phyloP scores from a whole-genome alignment of 1,139 yeast species.

The Pichia sp. region DNA sequence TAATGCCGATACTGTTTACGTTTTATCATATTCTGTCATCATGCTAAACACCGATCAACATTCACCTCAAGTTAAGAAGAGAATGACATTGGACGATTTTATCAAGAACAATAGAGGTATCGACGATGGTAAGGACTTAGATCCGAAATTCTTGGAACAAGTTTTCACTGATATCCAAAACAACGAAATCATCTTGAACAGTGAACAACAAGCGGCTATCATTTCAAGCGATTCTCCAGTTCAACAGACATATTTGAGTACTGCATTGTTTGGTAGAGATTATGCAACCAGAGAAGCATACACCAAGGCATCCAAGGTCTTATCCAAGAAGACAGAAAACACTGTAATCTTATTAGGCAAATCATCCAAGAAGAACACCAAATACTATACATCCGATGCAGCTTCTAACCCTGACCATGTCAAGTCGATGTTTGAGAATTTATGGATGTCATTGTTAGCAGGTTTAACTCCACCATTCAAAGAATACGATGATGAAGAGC shows the following conservation, averaged over 20 bases:
- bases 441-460: slow-evolving; percentile 97
- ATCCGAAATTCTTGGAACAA: slow-evolving; percentile 64
- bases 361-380: slow-evolving; percentile 35
- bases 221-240: slow-evolving; percentile 48
- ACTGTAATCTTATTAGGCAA: slow-evolving; percentile 72
- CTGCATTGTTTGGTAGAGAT: slow-evolving; percentile 72
- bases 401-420: slow-evolving; percentile 82
- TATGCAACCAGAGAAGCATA: slow-evolving; percentile 75
- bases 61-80: slow-evolving; percentile 76
- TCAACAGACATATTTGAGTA: slow-evolving; percentile 45
- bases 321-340: slow-evolving; percentile 86
- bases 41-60: slow-evolving; percentile 94
- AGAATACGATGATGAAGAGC: slow-evolving; percentile 78
- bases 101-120: slow-evolving; percentile 88
- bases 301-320: slow-evolving; percentile 87
- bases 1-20: slow-evolving; percentile 93
- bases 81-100: slow-evolving; percentile 89
- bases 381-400: slow-evolving; percentile 49
- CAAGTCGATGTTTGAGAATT: slow-evolving; percentile 86
- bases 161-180: slow-evolving; percentile 74
- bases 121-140: slow-evolving; percentile 85
- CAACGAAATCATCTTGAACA: slow-evolving; percentile 85
- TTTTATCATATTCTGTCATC: slow-evolving; percentile 88
- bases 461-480: slow-evolving; percentile 93
- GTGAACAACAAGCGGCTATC: slow-evolving; percentile 94